These are phyloP conservation scores for Candida rishiriensis DNA, from an alignment of 805 yeast species.

Conservation along the genomic window DNA sequence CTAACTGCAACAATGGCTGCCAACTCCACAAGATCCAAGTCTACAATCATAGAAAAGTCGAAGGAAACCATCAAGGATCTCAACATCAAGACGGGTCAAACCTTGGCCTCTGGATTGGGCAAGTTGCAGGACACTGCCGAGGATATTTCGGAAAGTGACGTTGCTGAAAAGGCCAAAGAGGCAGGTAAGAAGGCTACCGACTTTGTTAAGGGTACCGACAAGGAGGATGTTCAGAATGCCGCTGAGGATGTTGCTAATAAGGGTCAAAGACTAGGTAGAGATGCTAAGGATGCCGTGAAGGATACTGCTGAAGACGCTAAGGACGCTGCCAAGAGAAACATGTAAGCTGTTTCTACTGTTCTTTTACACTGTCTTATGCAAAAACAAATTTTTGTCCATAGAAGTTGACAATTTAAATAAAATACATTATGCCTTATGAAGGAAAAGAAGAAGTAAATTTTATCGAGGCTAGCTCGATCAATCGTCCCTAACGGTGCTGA, in stretches of 20 bases:
- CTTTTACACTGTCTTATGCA: not conserved
- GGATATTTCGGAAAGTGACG: slow-evolving; percentile 21
- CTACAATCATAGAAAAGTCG: slow-evolving; percentile 13
- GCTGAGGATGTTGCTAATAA: not conserved
- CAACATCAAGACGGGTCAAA: slow-evolving; percentile 35
- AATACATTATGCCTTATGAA: not conserved
- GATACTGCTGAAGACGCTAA: slow-evolving; percentile 4
- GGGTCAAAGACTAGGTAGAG: not conserved
- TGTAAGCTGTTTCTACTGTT: not conserved
- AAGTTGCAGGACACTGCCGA: slow-evolving; percentile 31
- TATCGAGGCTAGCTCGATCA: not conserved
- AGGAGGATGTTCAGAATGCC: slow-evolving; percentile 1
- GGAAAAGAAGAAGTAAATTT: not conserved
- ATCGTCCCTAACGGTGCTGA: slow-evolving; percentile 14
- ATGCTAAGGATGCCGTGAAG: slow-evolving; percentile 8
- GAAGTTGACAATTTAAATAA: not conserved
- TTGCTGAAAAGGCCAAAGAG: slow-evolving; percentile 14
- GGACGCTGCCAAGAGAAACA: not conserved
- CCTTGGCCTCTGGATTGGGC: slow-evolving; percentile 34
- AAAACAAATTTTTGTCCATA: not conserved
- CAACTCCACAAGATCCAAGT: not conserved
- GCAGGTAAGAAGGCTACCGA: not conserved
- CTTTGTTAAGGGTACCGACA: not conserved
- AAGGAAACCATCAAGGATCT: slow-evolving; percentile 20
- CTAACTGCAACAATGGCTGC: no score